These are phyloP conservation scores for Wickerhamomyces ciferrii DNA, from an alignment of 805 yeast species.

Conservation along the genomic window DNA sequence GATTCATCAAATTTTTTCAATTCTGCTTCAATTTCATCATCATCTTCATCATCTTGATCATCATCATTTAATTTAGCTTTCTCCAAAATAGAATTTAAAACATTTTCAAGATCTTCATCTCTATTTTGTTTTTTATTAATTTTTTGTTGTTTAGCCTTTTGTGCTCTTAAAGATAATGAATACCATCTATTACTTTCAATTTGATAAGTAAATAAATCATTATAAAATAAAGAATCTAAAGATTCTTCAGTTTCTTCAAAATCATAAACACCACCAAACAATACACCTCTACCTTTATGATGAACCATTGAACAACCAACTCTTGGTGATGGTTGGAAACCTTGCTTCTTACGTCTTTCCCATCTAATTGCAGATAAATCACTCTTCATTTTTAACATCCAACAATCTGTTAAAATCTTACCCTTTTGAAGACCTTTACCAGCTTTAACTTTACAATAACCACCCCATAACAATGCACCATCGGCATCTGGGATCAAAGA, in stretches of 20 bases:
- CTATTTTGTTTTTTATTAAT: conserved; percentile 39
- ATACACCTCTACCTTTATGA: conserved; percentile 87
- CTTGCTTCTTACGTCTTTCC: conserved; percentile 88
- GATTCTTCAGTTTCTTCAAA: conserved; percentile 94
- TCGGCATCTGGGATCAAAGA: conserved; percentile 74
- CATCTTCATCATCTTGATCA: conserved; percentile 31
- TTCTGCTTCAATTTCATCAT: conserved; percentile 45
- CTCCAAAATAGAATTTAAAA: conserved; percentile 66
- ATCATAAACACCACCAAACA: conserved; percentile 96
- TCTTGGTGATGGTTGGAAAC: conserved; percentile 86
- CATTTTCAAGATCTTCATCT: conserved; percentile 71
- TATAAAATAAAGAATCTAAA: conserved; percentile 78
- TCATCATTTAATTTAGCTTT: conserved; percentile 60
- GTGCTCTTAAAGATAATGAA: conserved; percentile 57
- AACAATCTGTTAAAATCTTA: conserved; percentile 77
- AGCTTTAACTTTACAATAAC: conserved; percentile 90
- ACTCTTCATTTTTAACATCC: conserved; percentile 83
- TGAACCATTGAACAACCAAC: conserved; percentile 90
- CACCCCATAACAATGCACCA: conserved; percentile 88
- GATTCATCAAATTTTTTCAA: conserved; percentile 33
- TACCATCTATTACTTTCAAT: conserved; percentile 88
- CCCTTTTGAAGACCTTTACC: conserved; percentile 87
- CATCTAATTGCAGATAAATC: conserved; percentile 72
- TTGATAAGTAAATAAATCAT: conserved; percentile 76
- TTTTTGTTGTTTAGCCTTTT: conserved; percentile 45